Conservation (phyloP, 2,329 filamentous ascomycete genomes). For the Colletotrichum caudatum region DNA sequence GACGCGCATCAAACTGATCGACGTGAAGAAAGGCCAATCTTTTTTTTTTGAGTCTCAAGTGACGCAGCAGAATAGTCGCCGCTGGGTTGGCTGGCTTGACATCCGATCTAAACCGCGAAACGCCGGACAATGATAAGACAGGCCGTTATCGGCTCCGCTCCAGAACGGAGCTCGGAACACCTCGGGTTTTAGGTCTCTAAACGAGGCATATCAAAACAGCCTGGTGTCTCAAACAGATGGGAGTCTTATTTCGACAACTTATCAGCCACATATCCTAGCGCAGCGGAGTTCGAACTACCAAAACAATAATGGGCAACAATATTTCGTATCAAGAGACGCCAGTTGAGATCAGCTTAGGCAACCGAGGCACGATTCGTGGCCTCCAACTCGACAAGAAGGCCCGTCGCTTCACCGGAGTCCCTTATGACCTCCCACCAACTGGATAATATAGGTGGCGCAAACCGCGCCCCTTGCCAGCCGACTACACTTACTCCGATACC, state of each 20-base stretch:
- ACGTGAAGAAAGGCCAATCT: too few relatives aligned
- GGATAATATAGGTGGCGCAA: constrained; percentile 54
- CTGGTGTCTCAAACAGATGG: too few relatives aligned
- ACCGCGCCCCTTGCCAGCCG: constrained; percentile 49
- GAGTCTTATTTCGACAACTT: too few relatives aligned
- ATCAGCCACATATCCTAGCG: too few relatives aligned
- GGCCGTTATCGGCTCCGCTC: constrained; percentile 22
- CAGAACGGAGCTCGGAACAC: constrained; percentile 19
- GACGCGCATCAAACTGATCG: too few relatives aligned
- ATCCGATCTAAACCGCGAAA: not conserved
- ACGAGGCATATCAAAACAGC: not conserved
- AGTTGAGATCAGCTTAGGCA: constrained; percentile 45
- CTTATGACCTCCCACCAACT: constrained; percentile 56
- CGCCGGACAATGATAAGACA: not conserved
- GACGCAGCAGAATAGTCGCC: not conserved
- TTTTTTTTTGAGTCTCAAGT: constrained; percentile 42
- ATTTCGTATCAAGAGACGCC: constrained; percentile 47
- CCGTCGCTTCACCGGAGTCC: constrained; percentile 51
- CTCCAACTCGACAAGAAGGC: constrained; percentile 52
- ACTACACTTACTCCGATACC: constrained; percentile 47
- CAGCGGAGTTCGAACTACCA: not conserved
- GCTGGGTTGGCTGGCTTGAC: not conserved
- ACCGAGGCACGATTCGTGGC: constrained; percentile 49
- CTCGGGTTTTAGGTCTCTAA: constrained; percentile 12
- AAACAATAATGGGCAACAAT: constrained; percentile 45